Evolutionary conservation across 139 green algal species (phyloP), one percentile per base, ranked within the genome.

Genomic region (Zygnema cylindricum): DNA sequence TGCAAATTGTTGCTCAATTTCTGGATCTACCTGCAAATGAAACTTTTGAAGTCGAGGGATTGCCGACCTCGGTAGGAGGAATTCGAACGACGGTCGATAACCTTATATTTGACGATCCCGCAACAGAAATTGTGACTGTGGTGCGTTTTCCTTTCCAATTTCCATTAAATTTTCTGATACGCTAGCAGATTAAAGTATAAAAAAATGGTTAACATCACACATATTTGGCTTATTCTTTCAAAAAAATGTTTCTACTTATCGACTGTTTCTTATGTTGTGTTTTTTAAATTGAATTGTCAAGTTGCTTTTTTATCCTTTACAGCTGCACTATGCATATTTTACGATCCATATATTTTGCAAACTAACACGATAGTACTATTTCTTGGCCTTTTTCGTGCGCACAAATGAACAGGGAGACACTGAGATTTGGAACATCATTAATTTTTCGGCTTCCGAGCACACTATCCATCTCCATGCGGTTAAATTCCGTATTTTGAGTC

Each of bases 351-450:
- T n/a, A n/a, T n/a, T n/a, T n/a, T n/a, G n/a, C n/a, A n/a, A n/a
- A n/a, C n/a, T n/a, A n/a, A n/a, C 11, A 78, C 38, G 25, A 38
- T 16, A 69, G 11, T 30, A 25, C 0, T 42, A 69, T 36, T 77
- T 77, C 7, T 77, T 36, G 40, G 3, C 25, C 25, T 16, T 57
- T 23, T 38, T 38, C 25, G 40, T 21, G 21, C 38, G 21, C 71
- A 7, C 71, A 16, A 43, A 11, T 0, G 16, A 36, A 36, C 30
- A 75, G 32, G 25, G 32, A 49, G 43, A 71, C 1, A 55, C 32
- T 25, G 79, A 86, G 36, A 57, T 86, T 35, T 86, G 79, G 79
- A 57, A 86, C n/a, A 33, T 86, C 38, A 86, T 86, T 69, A 86
- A 86, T 55, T 3, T 2, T 39, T 82, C 40, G 23, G 25, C 40